Evolutionary conservation across 148 eudicot species (phyloP), one percentile per base, ranked within the genome.

Genomic region (Talinum fruticosum): DNA sequence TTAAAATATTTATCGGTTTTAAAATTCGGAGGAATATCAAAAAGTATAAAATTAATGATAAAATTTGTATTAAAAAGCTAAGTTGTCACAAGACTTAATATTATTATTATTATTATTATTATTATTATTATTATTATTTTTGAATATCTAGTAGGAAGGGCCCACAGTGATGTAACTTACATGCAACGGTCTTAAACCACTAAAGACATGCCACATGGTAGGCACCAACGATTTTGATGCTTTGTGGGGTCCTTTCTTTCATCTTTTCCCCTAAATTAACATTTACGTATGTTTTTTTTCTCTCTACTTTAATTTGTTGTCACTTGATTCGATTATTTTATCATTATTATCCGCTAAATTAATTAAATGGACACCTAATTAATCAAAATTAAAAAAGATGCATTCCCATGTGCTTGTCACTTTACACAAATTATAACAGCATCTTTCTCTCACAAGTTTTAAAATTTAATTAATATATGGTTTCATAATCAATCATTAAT

Each of bases 181-280:
- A 77, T 72, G 74, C 38, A 82, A 78, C 70, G 71, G 70, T 54
- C 78, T 73, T 59, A 45, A 82, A 69, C 81, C 79, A 78, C 79
- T 78, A 82, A 69, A 69, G 79, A 74, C 72, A 74, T 78, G 81
- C 72, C 82, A 82, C 81, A 78, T 78, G 78, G 79, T 75, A 78
- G 76, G 76, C 75, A 78, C 81, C 66, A 82, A 78, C 44, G 33
- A 82, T 73, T 45, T 47, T 35, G 79, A 78, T 82, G 81, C 78
- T 61, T 44, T 19, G 65, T 74, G 41, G 84, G 84, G 29, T 6
- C 75, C 37, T 41, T 53, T 67, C 37, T 0, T 29, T 36, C 35
- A 10, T 61, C 33, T 53, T 66, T 72, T 32, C 32, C 26, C 72
- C 49, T 68, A 75, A 81, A 37, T 68, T 57, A 80, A 53, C 67